phyloP scores from a whole-genome alignment of 164 flowering plant genomes.

The Sextonia rubra region DNA sequence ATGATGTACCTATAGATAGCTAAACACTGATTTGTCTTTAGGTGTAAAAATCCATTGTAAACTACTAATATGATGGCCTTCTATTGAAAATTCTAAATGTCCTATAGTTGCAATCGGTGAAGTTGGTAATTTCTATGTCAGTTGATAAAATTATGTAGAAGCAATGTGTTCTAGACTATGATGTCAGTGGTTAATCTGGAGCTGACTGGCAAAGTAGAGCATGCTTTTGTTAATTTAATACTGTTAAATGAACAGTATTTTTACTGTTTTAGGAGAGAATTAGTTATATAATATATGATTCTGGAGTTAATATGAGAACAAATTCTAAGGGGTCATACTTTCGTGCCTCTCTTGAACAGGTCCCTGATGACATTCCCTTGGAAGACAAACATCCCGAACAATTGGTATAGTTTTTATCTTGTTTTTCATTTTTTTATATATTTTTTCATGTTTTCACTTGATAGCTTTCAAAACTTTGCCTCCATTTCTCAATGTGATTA shows the following conservation, averaged over 20 bases:
- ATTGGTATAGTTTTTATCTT: conserved; percentile 32
- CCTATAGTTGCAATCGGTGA: not conserved
- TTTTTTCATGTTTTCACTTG: not conserved
- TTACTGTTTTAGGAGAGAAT: not conserved
- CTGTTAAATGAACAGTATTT: not conserved
- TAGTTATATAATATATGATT: not conserved
- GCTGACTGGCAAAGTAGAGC: not conserved
- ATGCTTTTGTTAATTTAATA: not conserved
- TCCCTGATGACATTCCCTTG: conserved; percentile 50
- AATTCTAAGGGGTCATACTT: not conserved
- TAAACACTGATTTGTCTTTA: no score
- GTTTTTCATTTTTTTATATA: not conserved
- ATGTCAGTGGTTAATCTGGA: not conserved
- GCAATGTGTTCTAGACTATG: not conserved
- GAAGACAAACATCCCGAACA: conserved; percentile 33
- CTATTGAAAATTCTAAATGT: not conserved
- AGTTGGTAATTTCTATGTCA: not conserved
- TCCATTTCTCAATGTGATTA: not conserved
- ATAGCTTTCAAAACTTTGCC: not conserved
- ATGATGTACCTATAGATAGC: no score
- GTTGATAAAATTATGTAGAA: not conserved
- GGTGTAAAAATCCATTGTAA: no score
- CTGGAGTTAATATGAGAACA: not conserved
- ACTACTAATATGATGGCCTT: not conserved
- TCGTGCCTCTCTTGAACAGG: conserved; percentile 35